A percentile compares a stretch with the other conserved stretches of the same genome.
These are phyloP conservation scores for Lentinula raphanica DNA, from an alignment of 768 basidiomycete species.

Conservation along the genomic window DNA sequence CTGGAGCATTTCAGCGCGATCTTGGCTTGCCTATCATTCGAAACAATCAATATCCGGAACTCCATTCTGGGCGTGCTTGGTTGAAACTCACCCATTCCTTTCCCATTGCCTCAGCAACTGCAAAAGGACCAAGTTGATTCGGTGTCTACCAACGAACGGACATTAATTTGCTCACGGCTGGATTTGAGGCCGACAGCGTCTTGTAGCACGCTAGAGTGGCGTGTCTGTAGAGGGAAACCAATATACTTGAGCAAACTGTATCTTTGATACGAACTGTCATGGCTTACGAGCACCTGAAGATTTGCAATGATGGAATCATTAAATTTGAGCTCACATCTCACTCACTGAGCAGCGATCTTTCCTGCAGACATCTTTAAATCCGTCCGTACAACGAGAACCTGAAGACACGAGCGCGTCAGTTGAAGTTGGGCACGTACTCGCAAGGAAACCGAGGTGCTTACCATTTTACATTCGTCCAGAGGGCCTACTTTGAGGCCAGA, in stretches of 20 bases:
- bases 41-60: neutral
- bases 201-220: slow-evolving; percentile 58
- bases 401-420: neutral
- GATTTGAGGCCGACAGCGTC: slow-evolving; percentile 37
- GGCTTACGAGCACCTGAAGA: slow-evolving; percentile 25
- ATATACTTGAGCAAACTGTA: neutral
- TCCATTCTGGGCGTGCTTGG: neutral
- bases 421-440: neutral
- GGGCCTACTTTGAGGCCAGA: slow-evolving; percentile 24
- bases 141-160: neutral
- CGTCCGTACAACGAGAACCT: slow-evolving; percentile 56
- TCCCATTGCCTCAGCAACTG: slow-evolving; percentile 48
- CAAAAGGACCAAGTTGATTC: neutral
- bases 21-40: slow-evolving; percentile 50
- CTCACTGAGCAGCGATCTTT: slow-evolving; percentile 51
- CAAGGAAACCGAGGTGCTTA: slow-evolving; percentile 11
- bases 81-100: slow-evolving; percentile 29
- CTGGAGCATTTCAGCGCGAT: slow-evolving; percentile 52
- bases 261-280: neutral
- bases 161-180: slow-evolving; percentile 26
- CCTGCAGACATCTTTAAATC: slow-evolving; percentile 22
- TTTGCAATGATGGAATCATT: slow-evolving; percentile 12
- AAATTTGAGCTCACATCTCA: neutral
- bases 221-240: slow-evolving; percentile 27
- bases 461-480: slow-evolving; percentile 57